A percentile compares a stretch with the other conserved stretches of the same genome.
These are phyloP conservation scores for Rhizoclosmatium sp. DNA, from an alignment of 192 early-diverging fungal genomes.

Conservation along the genomic window DNA sequence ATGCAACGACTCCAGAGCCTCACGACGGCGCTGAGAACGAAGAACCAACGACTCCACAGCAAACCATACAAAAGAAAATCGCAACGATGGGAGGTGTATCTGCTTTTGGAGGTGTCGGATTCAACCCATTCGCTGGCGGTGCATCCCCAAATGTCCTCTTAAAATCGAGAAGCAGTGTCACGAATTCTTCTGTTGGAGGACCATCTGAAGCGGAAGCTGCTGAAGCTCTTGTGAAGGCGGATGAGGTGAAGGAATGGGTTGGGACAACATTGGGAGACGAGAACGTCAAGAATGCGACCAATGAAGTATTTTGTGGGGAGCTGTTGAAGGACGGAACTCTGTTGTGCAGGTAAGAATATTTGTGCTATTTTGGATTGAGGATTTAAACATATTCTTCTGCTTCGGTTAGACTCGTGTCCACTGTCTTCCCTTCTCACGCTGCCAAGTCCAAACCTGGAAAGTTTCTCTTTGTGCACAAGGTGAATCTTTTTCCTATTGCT, in stretches of 20 bases:
- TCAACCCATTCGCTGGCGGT: constrained; percentile 39
- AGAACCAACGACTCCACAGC: not conserved
- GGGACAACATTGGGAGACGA: not conserved
- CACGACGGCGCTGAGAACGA: not conserved
- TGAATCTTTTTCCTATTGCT: not conserved
- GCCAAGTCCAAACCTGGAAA: constrained; percentile 33
- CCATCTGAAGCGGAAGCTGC: constrained; percentile 13
- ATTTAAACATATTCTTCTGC: not conserved
- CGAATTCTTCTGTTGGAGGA: not conserved
- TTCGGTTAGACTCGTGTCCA: constrained; percentile 9
- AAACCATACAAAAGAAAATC: constrained; percentile 28
- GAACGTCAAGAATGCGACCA: not conserved
- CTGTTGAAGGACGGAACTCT: constrained; percentile 30
- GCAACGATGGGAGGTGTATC: constrained; percentile 38
- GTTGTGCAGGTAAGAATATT: constrained; percentile 24
- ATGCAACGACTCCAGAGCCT: not conserved
- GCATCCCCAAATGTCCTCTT: constrained; percentile 12
- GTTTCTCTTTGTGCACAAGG: constrained; percentile 34
- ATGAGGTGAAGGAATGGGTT: constrained; percentile 33
- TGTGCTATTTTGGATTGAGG: not conserved
- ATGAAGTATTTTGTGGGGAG: constrained; percentile 3
- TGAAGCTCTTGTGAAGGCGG: constrained; percentile 18
- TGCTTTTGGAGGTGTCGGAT: constrained; percentile 26
- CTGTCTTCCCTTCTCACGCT: constrained; percentile 14
- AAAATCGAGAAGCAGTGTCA: constrained; percentile 15